Conservation (phyloP, 768 basidiomycete species). For the Tephrocybe sp. region DNA sequence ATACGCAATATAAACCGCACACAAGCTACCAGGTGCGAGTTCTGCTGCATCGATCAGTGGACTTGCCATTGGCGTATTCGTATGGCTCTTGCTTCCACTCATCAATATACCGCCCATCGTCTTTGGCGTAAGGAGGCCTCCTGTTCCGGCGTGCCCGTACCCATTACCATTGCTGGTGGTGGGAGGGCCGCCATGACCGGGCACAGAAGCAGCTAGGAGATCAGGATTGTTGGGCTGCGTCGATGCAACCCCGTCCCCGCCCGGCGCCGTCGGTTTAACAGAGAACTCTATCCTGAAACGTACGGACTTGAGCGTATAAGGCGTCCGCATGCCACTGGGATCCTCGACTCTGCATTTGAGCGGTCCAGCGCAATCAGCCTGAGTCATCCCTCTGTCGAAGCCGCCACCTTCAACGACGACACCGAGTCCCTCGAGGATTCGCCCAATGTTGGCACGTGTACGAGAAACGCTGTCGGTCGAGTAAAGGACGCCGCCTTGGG, state of each 20-base stretch:
- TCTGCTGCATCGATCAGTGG: constrained; percentile 16
- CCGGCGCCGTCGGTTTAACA: constrained; percentile 25
- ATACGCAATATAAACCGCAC: constrained; percentile 73
- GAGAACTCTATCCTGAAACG: constrained; percentile 82
- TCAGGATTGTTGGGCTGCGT: constrained; percentile 10
- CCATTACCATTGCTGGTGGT: no score
- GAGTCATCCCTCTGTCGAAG: constrained; percentile 22
- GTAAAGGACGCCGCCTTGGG: constrained; percentile 42
- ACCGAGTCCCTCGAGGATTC: constrained; percentile 65
- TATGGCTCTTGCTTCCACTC: constrained; percentile 13
- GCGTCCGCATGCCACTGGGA: constrained; percentile 32
- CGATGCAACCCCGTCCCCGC: background rate
- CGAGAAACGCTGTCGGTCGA: constrained; percentile 52
- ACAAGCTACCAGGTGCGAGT: constrained; percentile 41
- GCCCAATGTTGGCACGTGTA: constrained; percentile 63
- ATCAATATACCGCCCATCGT: constrained; percentile 23
- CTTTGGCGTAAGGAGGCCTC: constrained; percentile 20
- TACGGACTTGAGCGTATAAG: constrained; percentile 63
- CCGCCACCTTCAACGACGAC: constrained; percentile 43
- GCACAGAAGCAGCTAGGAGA: constrained; percentile 12
- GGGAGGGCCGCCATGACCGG: constrained; percentile 11
- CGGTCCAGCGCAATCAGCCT: constrained; percentile 24
- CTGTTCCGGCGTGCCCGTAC: background rate
- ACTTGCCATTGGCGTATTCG: constrained; percentile 15
- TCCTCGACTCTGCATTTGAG: constrained; percentile 57